Evolutionary conservation across 768 basidiomycete genomes (phyloP), one percentile per base, ranked within the genome.

Genomic region (Collybia mongolica): DNA sequence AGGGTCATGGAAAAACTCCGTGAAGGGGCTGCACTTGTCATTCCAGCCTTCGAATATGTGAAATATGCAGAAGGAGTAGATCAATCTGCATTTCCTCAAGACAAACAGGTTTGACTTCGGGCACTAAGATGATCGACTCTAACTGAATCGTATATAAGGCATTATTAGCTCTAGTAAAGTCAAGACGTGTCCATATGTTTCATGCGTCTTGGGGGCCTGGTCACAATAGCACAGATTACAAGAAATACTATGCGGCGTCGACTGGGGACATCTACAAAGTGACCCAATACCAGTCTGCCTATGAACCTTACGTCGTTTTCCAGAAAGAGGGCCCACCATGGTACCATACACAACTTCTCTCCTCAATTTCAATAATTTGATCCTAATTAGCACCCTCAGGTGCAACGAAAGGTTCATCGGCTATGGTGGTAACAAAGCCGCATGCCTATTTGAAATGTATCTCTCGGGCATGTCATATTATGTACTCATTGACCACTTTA

Each of bases 361-460:
- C 20, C 19, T 43, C 39, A 32, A 32, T 8, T 17, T 38, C 39
- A 19, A 8, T 44, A 39, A 28, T 26, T 26, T 26, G 24, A 3
- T 26, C 4, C 24, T 7, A 26, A 4, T 26, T 26, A 26, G 7
- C 24, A 6, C 39, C 22, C 50, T 38, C 52, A 92, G 90, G 90
- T 94, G 92, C 60, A 91, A 94, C 59, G 91, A 93, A 63, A 81
- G 91, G 28, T 95, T 95, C 60, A 77, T 93, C 40, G 93, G 93
- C 1, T 94, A 94, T 64, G 93, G 93, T 3, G 90, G 84, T 1
- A 95, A 95, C 73, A 95, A 95, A 65, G 93, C 93, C 1, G 92
- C 93, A 8, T 94, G 93, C 62, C 75, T 93, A 32, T 93, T 88
- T 62, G 93, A 93, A 65, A 90, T 95, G 82, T 92, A 91, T 68